A percentile compares a stretch with the other conserved stretches of the same genome.
Conservation (phyloP, 805 yeast species). For the Wickerhamomyces mucosus region DNA sequence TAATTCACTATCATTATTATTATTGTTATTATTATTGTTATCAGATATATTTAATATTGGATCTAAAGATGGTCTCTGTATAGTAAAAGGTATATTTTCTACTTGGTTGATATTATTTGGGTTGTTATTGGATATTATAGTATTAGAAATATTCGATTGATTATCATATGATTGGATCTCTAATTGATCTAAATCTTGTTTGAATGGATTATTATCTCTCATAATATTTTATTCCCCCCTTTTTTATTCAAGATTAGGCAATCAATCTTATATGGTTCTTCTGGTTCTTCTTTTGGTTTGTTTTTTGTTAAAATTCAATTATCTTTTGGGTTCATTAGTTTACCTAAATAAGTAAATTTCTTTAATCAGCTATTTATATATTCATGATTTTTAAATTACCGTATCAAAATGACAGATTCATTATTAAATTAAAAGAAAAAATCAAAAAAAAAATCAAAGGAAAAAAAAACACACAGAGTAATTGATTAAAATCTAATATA, state of each 20-base stretch:
- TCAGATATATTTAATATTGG: neutral
- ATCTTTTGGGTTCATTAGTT: neutral
- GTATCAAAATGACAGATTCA: neutral
- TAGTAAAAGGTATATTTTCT: neutral
- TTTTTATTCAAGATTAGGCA: neutral
- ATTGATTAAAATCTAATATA: neutral
- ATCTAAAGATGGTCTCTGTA: neutral
- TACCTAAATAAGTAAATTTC: neutral
- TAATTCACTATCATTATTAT: constrained; percentile 3
- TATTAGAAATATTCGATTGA: neutral
- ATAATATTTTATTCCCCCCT: neutral
- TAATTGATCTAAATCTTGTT: neutral
- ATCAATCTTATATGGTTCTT: neutral
- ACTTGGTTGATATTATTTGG: too few relatives aligned
- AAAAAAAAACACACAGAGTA: neutral
- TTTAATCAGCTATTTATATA: neutral
- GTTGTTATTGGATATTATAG: neutral
- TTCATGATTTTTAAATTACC: neutral
- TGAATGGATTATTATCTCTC: constrained; percentile 1
- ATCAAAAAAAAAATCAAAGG: neutral
- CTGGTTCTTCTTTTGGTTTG: neutral
- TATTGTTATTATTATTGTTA: neutral
- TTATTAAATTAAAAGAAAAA: too few relatives aligned
- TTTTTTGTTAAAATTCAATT: neutral
- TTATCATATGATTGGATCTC: neutral